A percentile compares a stretch with the other conserved stretches of the same genome.
Evolutionary conservation across 805 yeast species (phyloP).

Genomic region (Blastobotrys attinorum): DNA sequence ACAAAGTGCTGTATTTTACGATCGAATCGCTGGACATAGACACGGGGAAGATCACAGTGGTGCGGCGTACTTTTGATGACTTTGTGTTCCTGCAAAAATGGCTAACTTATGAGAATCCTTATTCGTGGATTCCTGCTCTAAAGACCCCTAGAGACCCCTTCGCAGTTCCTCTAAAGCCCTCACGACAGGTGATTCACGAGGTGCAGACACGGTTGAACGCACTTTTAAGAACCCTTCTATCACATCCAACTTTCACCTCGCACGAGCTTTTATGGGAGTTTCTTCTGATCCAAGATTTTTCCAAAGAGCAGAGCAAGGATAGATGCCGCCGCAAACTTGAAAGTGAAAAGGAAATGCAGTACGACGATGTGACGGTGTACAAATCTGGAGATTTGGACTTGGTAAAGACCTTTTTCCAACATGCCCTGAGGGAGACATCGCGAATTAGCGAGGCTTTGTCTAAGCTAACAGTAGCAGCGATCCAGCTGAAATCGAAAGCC

Average conservation of each 20-base stretch:
- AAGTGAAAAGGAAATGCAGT: slow-evolving; percentile 17
- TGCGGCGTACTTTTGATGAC: slow-evolving; percentile 26
- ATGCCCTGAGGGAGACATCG: slow-evolving; percentile 18
- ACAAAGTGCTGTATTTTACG: slow-evolving; percentile 20
- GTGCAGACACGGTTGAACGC: slow-evolving; percentile 42
- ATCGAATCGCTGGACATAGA: slow-evolving; percentile 11
- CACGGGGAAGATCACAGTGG: slow-evolving; percentile 13
- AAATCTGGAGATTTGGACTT: slow-evolving; percentile 16
- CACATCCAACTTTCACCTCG: slow-evolving; percentile 31
- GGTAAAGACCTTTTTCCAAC: slow-evolving; percentile 18
- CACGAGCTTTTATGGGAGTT: slow-evolving; percentile 40
- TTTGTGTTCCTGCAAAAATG: slow-evolving; percentile 27
- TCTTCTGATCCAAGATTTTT: slow-evolving; percentile 20
- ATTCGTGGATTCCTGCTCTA: slow-evolving; percentile 32
- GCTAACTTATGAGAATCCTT: slow-evolving; percentile 29
- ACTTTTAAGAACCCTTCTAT: slow-evolving; percentile 37
- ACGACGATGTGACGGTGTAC: slow-evolving; percentile 17
- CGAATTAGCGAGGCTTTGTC: slow-evolving; percentile 5
- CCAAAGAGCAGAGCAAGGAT: slow-evolving; percentile 19
- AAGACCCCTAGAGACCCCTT: slow-evolving; percentile 23
- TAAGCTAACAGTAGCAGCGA: slow-evolving; percentile 7
- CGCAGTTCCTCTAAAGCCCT: slow-evolving; percentile 24
- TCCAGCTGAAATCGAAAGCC: slow-evolving; percentile 14
- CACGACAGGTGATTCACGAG: slow-evolving; percentile 26
- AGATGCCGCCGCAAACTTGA: slow-evolving; percentile 22